Percentiles rank a stretch among this genome's conserved stretches.
phyloP scores from a whole-genome alignment of 371 early-diverging fungal species.

The Conidiobolus incongruus region DNA sequence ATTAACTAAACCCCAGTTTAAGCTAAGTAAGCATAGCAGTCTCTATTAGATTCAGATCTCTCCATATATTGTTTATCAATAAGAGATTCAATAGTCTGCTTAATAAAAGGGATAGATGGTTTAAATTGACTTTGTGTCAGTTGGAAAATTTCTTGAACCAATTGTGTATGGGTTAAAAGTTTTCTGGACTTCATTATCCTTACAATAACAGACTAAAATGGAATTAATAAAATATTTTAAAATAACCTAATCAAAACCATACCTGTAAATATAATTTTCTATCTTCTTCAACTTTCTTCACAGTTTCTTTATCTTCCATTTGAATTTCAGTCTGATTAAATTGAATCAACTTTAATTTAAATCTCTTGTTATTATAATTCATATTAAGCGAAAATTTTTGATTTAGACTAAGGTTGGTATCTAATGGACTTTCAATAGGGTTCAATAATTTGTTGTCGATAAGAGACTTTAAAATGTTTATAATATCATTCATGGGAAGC shows the following conservation, averaged over 20 bases:
- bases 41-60: conserved; percentile 59
- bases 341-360: conserved; percentile 59
- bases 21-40: conserved; percentile 73
- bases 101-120: conserved; percentile 77
- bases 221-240: neutral
- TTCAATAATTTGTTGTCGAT: neutral
- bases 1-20: conserved; percentile 7
- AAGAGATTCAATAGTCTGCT: conserved; percentile 84
- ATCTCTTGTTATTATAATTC: conserved; percentile 34
- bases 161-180: conserved; percentile 56
- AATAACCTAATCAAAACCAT: neutral
- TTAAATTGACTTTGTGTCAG: conserved; percentile 76
- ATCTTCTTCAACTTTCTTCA: conserved; percentile 69
- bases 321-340: conserved; percentile 63
- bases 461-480: conserved; percentile 21
- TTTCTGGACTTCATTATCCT: conserved; percentile 93
- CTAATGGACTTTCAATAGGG: neutral
- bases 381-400: neutral
- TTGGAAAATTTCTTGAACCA: conserved; percentile 74
- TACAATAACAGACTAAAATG: conserved; percentile 70
- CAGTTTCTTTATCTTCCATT: conserved; percentile 64
- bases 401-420: neutral
- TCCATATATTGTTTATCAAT: conserved; percentile 89
- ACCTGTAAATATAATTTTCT: conserved; percentile 74
- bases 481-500: conserved; percentile 22